These are phyloP conservation scores for Aphanocladium album DNA, from an alignment of 2,329 filamentous ascomycete species.

Conservation along the genomic window DNA sequence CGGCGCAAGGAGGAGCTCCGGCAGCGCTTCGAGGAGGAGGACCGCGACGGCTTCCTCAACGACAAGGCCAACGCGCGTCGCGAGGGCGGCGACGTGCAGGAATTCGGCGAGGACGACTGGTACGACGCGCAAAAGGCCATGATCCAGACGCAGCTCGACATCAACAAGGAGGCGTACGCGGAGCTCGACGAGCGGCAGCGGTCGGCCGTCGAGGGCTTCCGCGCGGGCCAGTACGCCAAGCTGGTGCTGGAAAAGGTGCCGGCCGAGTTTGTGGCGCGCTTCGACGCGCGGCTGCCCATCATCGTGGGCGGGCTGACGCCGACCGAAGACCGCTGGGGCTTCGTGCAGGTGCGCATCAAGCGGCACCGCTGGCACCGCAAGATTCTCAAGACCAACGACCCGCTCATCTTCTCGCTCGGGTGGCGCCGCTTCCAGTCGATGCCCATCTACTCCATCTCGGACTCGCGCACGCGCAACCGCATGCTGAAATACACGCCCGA, in stretches of 20 bases:
- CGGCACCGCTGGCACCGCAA: conserved; percentile 98
- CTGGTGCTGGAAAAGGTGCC: conserved; percentile 86
- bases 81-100: conserved; percentile 63
- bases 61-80: conserved; percentile 74
- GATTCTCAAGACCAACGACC: conserved; percentile 97
- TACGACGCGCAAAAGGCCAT: conserved; percentile 94
- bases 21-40: conserved; percentile 92
- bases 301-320: conserved; percentile 87
- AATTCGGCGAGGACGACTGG: conserved; percentile 98
- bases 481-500: conserved; percentile 99
- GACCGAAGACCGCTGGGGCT: conserved; percentile 94
- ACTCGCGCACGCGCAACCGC: conserved; percentile 86
- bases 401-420: conserved; percentile 91
- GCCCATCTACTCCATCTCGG: conserved; percentile 91
- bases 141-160: conserved; percentile 91
- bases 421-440: conserved; percentile 93
- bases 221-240: conserved; percentile 87
- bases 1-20: conserved; percentile 91
- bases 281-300: conserved; percentile 76
- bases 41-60: conserved; percentile 90
- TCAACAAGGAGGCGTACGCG: conserved; percentile 93
- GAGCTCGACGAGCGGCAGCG: conserved; percentile 79
- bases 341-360: conserved; percentile 94
- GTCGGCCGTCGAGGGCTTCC: conserved; percentile 80
- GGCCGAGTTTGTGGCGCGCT: conserved; percentile 80